Base-by-base conservation (phyloP, 805 yeast species). In the Wickerhamomyces chambardii region DNA sequence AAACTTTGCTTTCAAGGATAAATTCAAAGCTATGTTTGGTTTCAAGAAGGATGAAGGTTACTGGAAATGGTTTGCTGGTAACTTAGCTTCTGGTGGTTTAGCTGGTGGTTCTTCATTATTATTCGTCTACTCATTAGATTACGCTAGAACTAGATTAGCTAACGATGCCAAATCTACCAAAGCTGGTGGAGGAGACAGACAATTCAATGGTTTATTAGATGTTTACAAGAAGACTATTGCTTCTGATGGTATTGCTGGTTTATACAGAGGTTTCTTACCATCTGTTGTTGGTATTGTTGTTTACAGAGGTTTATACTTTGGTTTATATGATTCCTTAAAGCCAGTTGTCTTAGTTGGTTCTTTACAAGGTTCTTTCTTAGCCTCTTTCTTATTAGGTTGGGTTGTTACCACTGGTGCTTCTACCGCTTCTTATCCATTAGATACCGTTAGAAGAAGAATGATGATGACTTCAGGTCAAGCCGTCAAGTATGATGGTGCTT, bases 391-490 rank as follows among this genome's bases (percentile, higher is more conserved):
- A 60, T 78, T 87, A 66, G 97, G 97, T 71, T 87, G 97, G 97
- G 75, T 78, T 68, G 96, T 87, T 61, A 87, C 97, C 69, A 87
- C 95, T 52, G 95, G 87, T 81, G 95, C 97, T 61, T 89, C 96
- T 56, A 86, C 96, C 52, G 95, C 95, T 65, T 86, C 96, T 64
- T 87, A 87, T 83, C 97, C 97, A 78, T 84, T 89, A 70, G 97
- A 87, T 73, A 87, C 97, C 63, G 87, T 87, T 64, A 89, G 97
- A 83, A 86, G 97, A 84, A 86, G 97, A 84, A 87, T 87, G 97
- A 87, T 87, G 97, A 87, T 87, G 97, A 87, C 97, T 57, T 89
- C 97, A 55, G 97, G 97, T 70, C 95, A 86, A 75, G 95, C 95
- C 61, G 95, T 87, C 59, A 87, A 89, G 75, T 87, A 87, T 76